Base-by-base conservation (phyloP, 257 asterid genomes). In the Lycium barbarum region DNA sequence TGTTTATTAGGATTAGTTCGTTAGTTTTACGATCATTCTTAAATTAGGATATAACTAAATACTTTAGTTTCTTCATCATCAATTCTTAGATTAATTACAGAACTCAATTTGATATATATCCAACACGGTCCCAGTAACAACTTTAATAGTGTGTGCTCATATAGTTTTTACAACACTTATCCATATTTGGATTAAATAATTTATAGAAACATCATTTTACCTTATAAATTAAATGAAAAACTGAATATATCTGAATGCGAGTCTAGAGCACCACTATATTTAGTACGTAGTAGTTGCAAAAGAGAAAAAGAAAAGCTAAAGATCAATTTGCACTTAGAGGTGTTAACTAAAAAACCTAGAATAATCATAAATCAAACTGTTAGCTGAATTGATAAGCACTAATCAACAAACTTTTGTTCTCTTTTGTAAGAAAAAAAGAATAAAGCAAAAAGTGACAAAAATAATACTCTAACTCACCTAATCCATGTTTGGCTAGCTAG, bases 311-410 rank as follows among this genome's bases (percentile, higher is more conserved):
- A 2, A 54, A 73, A 57, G 18, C n/a, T n/a, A 63, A 22, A 18
- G 35, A 18, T 36, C 54, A 26, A 59, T 40, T 78, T 45, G 68
- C 38, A 79, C 66, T 26, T 53, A 40, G 79, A 49, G 47, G 59
- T 12, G 51, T 71, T 71, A 81, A 47, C 68, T 57, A 7, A 40
- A 35, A 1, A 22, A 2, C 18, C 3, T 20, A 22, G 62, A 74
- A 47, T 22, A 74, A 49, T 74, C n/a, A 49, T 49, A 20, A 15
- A 49, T 20, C 70, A 61, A 68, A 84, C 67, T 45, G 15, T 26
- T 49, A 22, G 71, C 57, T 3, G 74, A 84, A 87, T 84, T 84
- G 87, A 84, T 67, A 26, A 38, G 81, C 88, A 86, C 86, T 86
- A 82, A 54, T 62, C 51, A 10, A 59, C 35, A 70, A 54, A 38